Evolutionary conservation across 1,284 basidiomycete genomes (phyloP), one percentile per base, ranked within the genome.

Genomic region (Afroboletus lepidellus): DNA sequence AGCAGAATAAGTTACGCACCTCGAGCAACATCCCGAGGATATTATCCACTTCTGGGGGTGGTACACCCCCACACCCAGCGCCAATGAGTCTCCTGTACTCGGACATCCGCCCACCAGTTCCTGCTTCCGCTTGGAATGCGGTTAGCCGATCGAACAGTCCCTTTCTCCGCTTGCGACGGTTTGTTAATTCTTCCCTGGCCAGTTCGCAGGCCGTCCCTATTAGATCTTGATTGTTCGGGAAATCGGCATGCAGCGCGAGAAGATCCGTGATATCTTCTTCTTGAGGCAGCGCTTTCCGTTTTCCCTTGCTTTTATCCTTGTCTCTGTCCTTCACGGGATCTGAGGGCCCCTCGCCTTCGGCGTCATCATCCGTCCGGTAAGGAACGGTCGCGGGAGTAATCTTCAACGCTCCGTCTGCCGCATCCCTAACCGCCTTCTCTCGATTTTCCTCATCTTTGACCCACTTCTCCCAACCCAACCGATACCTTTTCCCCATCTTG

Each of bases 401-500:
- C 29, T 67, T 66, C 50, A 87, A 66, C 42, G 78, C 72, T 3
- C 84, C 85, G 46, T 77, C 74, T 1, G 80, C 75, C 18, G 74
- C 77, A 37, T 83, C 80, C 39, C 85, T 77, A 46, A 88, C 77
- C 2, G 66, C 70, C 54, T 75, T 79, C 70, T 94, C 92, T 24
- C 93, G 79, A 36, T 74, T 75, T 64, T 91, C 87, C 70, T 97
- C 91, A 53, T 89, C 88, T 59, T 84, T 83, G n/a, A 90, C 72
- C 92, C 94, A 98, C 62, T 88, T 88, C 65, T 94, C 90, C 84
- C 87, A 96, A 2, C 94, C 94, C n/a, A 88, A 66, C 43, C 89
- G 79, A 69, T 90, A 92, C 52, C 89, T 79, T 61, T 82, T 81
- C 23, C 85, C 87, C 82, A 96, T 88, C 70, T 90, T 92, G 6